Base-by-base conservation (phyloP, 805 yeast genomes). In the Blastobotrys terrestris region DNA sequence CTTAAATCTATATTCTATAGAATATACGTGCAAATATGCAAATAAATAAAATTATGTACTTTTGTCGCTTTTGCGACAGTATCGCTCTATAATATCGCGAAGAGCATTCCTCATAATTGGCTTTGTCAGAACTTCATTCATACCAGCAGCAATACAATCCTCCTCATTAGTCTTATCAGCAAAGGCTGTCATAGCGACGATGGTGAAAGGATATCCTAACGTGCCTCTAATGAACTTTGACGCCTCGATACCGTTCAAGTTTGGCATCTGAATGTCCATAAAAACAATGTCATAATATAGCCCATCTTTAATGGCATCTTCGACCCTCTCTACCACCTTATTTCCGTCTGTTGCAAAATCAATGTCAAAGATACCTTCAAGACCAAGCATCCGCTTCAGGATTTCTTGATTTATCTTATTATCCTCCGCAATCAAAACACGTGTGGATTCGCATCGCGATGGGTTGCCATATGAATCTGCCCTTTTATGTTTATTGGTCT, bases 181-280 rank as follows among this genome's bases (percentile, higher is more conserved):
- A 73, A 86, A 92, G 1, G 97, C 98, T 0, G 98, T 91, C 51
- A 92, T 76, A 0, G 97, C 98, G 40, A 92, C 94, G 53, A 94
- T 90, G 0, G 97, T 97, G 4, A 79, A 77, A 0, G 65, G 64
- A 63, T 78, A 87, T 3, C 76, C 71, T 55, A 86, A 67, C 44
- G 85, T 83, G 15, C 73, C 69, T 45, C 97, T 74, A 39, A 92
- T 85, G 62, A 78, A 74, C 55, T 74, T 80, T 0, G 98, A 90
- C 0, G 97, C 96, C 21, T 81, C 74, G 31, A 91, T 71, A 2
- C 99, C 99, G 66, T 92, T 97, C 59, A 90, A 76, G 61, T 81
- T 84, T 3, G 98, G 98, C 98, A 91, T 92, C 69, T 92, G 97
- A 49, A 92, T 95, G 68, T 92, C 99, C 99, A 92, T 92, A 64